Conservation (phyloP, 345 rosid species). For the Alliaria petiolata region DNA sequence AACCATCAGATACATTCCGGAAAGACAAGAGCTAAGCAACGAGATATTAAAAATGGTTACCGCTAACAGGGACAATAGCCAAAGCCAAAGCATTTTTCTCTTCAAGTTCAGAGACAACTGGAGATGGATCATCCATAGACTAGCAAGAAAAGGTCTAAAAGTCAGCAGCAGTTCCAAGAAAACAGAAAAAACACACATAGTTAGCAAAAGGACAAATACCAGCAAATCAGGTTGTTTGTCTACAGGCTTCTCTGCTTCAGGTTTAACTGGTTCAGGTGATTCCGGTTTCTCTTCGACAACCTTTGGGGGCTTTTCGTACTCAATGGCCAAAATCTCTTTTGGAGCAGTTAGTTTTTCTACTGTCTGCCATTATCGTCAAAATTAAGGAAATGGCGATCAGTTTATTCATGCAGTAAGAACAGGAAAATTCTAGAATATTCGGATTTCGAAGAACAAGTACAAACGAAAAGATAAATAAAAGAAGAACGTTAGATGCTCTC, state of each 20-base stretch:
- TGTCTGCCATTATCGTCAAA: constrained; percentile 19
- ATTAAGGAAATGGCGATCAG: background rate
- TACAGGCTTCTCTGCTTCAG: constrained; percentile 44
- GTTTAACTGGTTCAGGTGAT: constrained; percentile 61
- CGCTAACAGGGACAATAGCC: constrained; percentile 78
- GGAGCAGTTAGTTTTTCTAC: constrained; percentile 58
- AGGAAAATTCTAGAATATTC: background rate
- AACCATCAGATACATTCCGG: background rate
- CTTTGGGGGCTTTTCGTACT: constrained; percentile 52
- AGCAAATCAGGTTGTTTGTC: constrained; percentile 75
- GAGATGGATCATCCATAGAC: constrained; percentile 77
- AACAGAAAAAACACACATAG: background rate
- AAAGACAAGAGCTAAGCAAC: background rate
- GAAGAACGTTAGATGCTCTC: background rate
- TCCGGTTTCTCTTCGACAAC: constrained; percentile 48
- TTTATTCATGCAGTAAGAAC: background rate
- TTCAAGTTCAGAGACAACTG: constrained; percentile 63
- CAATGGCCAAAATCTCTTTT: constrained; percentile 77
- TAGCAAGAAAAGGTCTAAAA: constrained; percentile 21
- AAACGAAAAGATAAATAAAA: background rate
- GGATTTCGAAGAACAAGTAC: background rate
- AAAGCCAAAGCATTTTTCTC: constrained; percentile 89
- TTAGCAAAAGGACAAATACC: constrained; percentile 39
- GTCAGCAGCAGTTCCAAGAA: background rate
- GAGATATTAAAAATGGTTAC: constrained; percentile 37